These are phyloP conservation scores for Pleurotus ostreatus DNA, from an alignment of 768 basidiomycete genomes.

Conservation along the genomic window DNA sequence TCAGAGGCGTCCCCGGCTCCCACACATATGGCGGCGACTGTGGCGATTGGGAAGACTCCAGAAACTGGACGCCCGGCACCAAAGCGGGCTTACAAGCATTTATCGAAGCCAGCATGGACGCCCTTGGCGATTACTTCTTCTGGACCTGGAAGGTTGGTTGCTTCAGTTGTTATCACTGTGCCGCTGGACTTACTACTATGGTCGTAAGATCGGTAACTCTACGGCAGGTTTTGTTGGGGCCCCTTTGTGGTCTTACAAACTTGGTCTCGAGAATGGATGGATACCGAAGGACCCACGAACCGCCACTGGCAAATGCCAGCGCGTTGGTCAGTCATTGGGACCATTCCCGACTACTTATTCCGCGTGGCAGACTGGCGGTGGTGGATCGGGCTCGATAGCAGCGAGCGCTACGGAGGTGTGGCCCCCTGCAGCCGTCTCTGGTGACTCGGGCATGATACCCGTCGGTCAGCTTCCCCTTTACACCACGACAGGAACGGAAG, in stretches of 20 bases:
- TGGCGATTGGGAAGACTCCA: conserved; percentile 67
- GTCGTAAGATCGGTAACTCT: conserved; percentile 67
- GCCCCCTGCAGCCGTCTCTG: conserved; percentile 66
- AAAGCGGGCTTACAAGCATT: conserved; percentile 69
- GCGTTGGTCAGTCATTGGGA: conserved; percentile 24
- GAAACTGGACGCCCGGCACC: conserved; percentile 53
- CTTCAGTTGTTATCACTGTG: background rate
- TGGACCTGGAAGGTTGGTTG: conserved; percentile 84
- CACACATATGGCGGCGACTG: conserved; percentile 58
- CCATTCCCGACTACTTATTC: conserved; percentile 56
- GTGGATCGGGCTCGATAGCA: conserved; percentile 67
- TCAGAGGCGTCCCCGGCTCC: conserved; percentile 63
- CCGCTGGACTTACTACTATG: background rate
- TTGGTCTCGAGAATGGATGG: conserved; percentile 90
- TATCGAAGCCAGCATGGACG: conserved; percentile 87
- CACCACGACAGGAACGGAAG: conserved; percentile 62
- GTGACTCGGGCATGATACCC: conserved; percentile 36
- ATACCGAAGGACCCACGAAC: conserved; percentile 85
- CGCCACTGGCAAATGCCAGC: conserved; percentile 70
- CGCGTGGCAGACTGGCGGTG: conserved; percentile 74
- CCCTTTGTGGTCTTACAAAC: conserved; percentile 91
- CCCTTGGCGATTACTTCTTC: conserved; percentile 93
- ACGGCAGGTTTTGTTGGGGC: conserved; percentile 67
- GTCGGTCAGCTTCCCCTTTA: conserved; percentile 60
- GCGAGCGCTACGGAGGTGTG: conserved; percentile 52